phyloP scores from a whole-genome alignment of 2,329 filamentous ascomycete genomes.

The Cordyceps cicadae region DNA sequence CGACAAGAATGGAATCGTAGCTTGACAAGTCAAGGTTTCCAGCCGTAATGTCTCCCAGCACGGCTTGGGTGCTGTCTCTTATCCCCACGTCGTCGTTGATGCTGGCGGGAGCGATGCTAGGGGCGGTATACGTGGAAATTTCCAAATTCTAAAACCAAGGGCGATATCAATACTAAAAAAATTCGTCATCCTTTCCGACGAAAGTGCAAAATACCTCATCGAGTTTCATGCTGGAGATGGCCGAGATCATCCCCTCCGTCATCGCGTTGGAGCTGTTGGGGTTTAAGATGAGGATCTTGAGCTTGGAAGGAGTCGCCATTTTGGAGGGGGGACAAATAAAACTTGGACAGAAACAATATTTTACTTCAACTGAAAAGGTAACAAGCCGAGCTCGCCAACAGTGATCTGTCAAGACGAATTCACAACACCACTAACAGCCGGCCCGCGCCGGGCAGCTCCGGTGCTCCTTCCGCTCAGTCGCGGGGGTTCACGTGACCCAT shows the following conservation, averaged over 20 bases:
- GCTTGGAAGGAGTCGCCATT: conserved; percentile 10
- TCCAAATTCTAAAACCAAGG: conserved; percentile 31
- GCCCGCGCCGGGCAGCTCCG: conserved; percentile 4
- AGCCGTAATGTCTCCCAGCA: conserved; percentile 46
- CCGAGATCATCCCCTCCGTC: conserved; percentile 55
- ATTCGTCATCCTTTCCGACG: not conserved
- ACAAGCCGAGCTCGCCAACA: not conserved
- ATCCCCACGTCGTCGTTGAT: conserved; percentile 73
- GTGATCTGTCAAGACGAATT: not conserved
- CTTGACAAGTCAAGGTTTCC: conserved; percentile 26
- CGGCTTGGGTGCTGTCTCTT: conserved; percentile 50
- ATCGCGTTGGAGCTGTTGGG: conserved; percentile 69
- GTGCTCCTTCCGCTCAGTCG: conserved; percentile 9
- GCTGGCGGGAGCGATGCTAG: conserved; percentile 54
- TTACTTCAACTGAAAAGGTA: not conserved
- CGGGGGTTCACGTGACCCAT: conserved; percentile 32
- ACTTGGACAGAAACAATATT: not conserved
- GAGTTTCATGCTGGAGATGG: conserved; percentile 36
- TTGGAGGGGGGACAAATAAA: not conserved
- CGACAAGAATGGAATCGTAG: conserved; percentile 74
- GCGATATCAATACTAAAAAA: conserved; percentile 4
- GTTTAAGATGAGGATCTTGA: conserved; percentile 61
- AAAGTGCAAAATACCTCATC: conserved; percentile 23
- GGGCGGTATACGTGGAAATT: conserved; percentile 59
- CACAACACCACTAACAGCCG: not conserved